Conservation (phyloP, 1,284 basidiomycete genomes). For the Irpex sp. region DNA sequence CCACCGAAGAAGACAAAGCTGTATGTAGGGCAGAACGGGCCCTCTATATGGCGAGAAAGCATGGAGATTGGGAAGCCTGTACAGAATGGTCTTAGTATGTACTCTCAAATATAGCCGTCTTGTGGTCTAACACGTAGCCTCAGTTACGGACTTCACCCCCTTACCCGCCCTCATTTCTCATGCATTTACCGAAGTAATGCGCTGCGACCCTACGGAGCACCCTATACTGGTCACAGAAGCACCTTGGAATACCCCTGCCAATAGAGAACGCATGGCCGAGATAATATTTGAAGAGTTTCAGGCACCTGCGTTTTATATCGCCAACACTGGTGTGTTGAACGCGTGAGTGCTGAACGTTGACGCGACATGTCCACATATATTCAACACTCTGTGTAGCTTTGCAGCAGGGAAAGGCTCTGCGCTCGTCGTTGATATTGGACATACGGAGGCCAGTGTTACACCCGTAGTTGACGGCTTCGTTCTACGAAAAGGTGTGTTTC, state of each 20-base stretch:
- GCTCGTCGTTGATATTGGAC: constrained; percentile 91
- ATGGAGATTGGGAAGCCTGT: constrained; percentile 89
- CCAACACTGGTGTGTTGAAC: constrained; percentile 94
- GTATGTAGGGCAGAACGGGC: constrained; percentile 88
- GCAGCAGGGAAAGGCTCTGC: constrained; percentile 96
- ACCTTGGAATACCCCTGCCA: constrained; percentile 90
- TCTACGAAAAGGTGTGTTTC: constrained; percentile 79
- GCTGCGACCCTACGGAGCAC: constrained; percentile 76
- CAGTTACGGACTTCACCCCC: constrained; percentile 80
- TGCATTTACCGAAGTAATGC: constrained; percentile 73
- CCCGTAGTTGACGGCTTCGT: constrained; percentile 99
- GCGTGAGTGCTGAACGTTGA: constrained; percentile 58
- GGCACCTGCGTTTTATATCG: constrained; percentile 95
- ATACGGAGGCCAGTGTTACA: constrained; percentile 85
- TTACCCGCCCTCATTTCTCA: constrained; percentile 75
- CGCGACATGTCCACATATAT: not conserved
- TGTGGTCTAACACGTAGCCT: not conserved
- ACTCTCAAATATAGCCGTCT: constrained; percentile 7
- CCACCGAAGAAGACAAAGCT: constrained; percentile 56
- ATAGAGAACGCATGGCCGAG: constrained; percentile 91
- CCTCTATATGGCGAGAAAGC: constrained; percentile 85
- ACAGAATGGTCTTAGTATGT: constrained; percentile 81
- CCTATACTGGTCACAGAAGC: constrained; percentile 94
- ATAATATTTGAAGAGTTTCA: constrained; percentile 97
- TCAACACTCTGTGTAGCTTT: constrained; percentile 53